Percentiles rank a stretch among this genome's conserved stretches.
phyloP scores from a whole-genome alignment of 352 stramenopile genomes.

The Pythium folliculosum region DNA sequence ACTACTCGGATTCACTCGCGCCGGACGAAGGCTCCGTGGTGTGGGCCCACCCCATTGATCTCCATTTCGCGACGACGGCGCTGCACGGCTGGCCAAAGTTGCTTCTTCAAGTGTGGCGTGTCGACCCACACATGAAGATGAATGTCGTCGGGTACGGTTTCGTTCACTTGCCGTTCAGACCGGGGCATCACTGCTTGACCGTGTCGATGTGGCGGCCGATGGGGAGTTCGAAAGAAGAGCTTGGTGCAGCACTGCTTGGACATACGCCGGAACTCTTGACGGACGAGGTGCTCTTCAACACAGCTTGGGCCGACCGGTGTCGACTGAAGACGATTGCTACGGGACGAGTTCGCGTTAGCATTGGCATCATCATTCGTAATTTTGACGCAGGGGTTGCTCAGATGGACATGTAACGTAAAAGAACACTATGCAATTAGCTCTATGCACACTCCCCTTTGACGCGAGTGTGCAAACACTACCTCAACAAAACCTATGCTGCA shows the following conservation, averaged over 20 bases:
- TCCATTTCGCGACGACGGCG: conserved; percentile 59
- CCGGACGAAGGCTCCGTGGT: conserved; percentile 34
- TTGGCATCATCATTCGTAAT: conserved; percentile 57
- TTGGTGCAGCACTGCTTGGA: conserved; percentile 50
- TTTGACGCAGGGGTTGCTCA: conserved; percentile 25
- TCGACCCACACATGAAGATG: conserved; percentile 48
- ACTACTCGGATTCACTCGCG: conserved; percentile 36
- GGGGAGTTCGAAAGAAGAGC: conserved; percentile 49
- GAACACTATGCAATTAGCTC: conserved; percentile 3
- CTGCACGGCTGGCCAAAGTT: conserved; percentile 70
- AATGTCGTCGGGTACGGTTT: conserved; percentile 65
- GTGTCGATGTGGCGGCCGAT: conserved; percentile 64
- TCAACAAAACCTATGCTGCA: conserved; percentile 2
- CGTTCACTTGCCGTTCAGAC: conserved; percentile 50
- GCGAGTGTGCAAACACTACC: neutral
- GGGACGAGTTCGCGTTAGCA: conserved; percentile 46
- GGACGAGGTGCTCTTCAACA: conserved; percentile 60
- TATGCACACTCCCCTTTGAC: neutral
- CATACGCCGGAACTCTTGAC: conserved; percentile 53
- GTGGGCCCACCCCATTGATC: conserved; percentile 68
- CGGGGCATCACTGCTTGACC: conserved; percentile 49
- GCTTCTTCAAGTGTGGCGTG: conserved; percentile 64
- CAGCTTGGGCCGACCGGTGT: conserved; percentile 59
- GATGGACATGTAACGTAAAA: conserved; percentile 28
- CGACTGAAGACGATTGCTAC: conserved; percentile 66